Conservation (phyloP, 805 yeast genomes). For the Zygoascus ofunaensis region DNA sequence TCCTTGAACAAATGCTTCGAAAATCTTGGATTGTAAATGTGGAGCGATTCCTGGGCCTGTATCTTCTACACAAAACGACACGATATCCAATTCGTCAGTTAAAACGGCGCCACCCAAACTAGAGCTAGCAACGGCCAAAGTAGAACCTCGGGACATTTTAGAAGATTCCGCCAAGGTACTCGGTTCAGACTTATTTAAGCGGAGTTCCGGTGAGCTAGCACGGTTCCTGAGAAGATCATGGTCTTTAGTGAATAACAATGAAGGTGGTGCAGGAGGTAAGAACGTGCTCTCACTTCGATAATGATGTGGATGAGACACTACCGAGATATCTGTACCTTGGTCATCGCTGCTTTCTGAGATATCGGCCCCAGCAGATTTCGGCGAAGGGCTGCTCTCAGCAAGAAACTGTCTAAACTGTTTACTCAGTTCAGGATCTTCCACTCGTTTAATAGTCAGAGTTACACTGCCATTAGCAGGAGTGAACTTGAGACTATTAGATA, state of each 20-base stretch:
- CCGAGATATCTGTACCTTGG: neutral
- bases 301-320: neutral
- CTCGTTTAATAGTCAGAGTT: constrained; percentile 26
- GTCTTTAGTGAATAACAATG: neutral
- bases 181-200: neutral
- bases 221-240: neutral
- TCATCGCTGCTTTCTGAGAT: neutral
- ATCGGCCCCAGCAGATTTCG: neutral
- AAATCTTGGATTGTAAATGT: constrained; percentile 69
- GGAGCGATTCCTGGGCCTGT: constrained; percentile 94
- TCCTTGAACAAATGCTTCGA: constrained; percentile 96
- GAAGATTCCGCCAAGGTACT: neutral
- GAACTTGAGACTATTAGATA: constrained; percentile 83
- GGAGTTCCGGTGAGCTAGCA: neutral
- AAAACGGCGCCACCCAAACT: neutral
- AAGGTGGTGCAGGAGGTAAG: too few relatives aligned
- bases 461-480: constrained; percentile 86
- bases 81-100: constrained; percentile 40
- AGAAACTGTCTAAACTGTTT: neutral
- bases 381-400: constrained; percentile 2
- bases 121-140: neutral
- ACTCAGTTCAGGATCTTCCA: neutral
- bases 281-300: neutral
- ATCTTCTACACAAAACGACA: constrained; percentile 70
- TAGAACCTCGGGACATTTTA: neutral